A percentile compares a stretch with the other conserved stretches of the same genome.
phyloP scores from a whole-genome alignment of 177 flowering plant genomes.

The Tripterygium wilfordii region DNA sequence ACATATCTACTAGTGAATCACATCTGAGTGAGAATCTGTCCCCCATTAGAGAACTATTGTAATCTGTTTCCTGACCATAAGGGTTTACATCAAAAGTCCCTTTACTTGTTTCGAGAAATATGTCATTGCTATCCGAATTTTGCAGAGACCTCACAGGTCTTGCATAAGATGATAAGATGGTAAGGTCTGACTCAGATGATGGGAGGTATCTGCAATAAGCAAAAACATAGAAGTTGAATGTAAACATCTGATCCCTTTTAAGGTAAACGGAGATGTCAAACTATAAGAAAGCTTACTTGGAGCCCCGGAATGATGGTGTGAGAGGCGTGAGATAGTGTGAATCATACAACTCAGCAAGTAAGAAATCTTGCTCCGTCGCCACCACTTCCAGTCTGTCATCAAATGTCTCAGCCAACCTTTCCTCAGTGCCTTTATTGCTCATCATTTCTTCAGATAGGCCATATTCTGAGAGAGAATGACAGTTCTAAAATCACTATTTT shows the following conservation, averaged over 20 bases:
- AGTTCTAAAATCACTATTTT: too few relatives aligned
- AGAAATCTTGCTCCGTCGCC: constrained; percentile 9
- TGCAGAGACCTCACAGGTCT: constrained; percentile 20
- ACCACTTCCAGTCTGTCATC: constrained; percentile 20
- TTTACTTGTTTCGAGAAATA: constrained; percentile 15
- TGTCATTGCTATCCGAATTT: constrained; percentile 16
- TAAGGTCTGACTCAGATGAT: constrained; percentile 42
- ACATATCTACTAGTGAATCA: constrained; percentile 18
- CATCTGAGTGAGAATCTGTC: constrained; percentile 20
- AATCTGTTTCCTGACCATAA: constrained; percentile 16
- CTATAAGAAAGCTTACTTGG: constrained; percentile 30
- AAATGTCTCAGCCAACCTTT: constrained; percentile 18
- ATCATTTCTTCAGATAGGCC: constrained; percentile 11
- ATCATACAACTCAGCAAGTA: constrained; percentile 20
- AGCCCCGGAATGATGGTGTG: constrained; percentile 43
- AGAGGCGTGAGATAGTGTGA: constrained; percentile 33
- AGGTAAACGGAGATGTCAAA: background rate
- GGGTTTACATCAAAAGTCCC: constrained; percentile 17
- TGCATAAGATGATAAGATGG: constrained; percentile 20
- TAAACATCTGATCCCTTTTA: background rate
- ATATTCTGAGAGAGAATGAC: too few relatives aligned
- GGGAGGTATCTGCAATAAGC: constrained; percentile 16
- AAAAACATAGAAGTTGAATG: background rate
- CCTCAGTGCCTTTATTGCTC: constrained; percentile 18
- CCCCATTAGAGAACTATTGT: constrained; percentile 6